Base-by-base conservation (phyloP, 176 grass and related monocot genomes). In the Oryza longistaminata region DNA sequence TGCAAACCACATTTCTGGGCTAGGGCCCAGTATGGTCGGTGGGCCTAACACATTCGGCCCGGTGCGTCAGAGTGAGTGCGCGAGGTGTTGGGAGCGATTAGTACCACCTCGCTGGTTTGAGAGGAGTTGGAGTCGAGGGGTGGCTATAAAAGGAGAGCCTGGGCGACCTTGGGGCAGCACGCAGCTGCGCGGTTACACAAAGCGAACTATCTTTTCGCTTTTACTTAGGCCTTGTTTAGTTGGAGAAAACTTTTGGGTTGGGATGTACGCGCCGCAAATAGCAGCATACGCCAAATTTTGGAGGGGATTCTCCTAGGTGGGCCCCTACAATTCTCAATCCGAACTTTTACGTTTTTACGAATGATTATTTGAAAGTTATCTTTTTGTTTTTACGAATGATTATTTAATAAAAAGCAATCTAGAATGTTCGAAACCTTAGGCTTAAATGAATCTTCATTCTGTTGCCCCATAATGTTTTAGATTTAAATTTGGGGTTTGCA, bases 181-280 rank as follows among this genome's bases (percentile, higher is more conserved):
- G 85, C 74, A 89, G 86, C 83, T 89, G 86, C 88, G 84, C 69
- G 88, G 81, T 87, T 88, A 49, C 88, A 82, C 84, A 91, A 0
- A 90, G 84, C 84, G 80, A 90, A 83, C 68, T 87, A 87, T 90
- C 86, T 76, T 86, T 90, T 90, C 79, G 88, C 84, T 86, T 86
- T 86, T 90, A 90, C 78, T 90, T 82, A 89, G 29, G 1, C 29
- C 29, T 29, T 29, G 29, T 29, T 29, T 31, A 31, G 29, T 31
- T 31, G 29, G 29, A 2, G 2, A 31, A 31, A 31, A 2, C 29
- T 31, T 31, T 2, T 31, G 29, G 29, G 29, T 31, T 31, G 29
- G 2, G 29, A 31, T 92, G 89, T 90, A 91, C 72, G 8, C 64
- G 74, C 72, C 53, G 77, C 75, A 84, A 73, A 55, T 15, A 79